These are phyloP conservation scores for Chrysoporthe cubensis DNA, from an alignment of 2,329 filamentous ascomycete genomes.

Conservation along the genomic window DNA sequence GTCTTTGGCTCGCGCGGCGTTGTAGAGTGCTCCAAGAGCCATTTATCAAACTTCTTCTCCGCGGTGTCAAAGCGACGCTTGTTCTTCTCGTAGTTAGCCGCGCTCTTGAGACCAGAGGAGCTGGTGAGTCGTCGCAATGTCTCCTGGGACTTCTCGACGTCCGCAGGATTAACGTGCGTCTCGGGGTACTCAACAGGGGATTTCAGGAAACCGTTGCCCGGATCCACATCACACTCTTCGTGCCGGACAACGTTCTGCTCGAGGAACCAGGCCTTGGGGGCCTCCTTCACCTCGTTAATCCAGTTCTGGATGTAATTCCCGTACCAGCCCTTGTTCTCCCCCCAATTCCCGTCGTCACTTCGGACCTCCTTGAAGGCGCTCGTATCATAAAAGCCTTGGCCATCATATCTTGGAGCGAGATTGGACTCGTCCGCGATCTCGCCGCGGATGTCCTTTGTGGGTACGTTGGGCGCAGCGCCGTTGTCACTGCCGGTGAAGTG, in stretches of 20 bases:
- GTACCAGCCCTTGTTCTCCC: not conserved
- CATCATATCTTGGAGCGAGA: slow-evolving; percentile 16
- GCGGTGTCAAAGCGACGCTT: slow-evolving; percentile 9
- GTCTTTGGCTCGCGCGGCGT: not conserved
- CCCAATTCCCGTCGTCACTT: not conserved
- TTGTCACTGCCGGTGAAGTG: slow-evolving; percentile 1
- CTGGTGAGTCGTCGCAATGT: slow-evolving; percentile 4
- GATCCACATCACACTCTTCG: slow-evolving; percentile 26
- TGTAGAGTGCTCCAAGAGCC: not conserved
- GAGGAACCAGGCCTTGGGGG: not conserved
- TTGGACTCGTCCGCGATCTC: slow-evolving; percentile 24
- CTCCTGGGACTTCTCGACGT: not conserved
- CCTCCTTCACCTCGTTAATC: not conserved
- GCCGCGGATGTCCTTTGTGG: slow-evolving; percentile 18
- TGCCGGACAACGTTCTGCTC: not conserved
- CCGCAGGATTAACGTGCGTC: slow-evolving; percentile 16
- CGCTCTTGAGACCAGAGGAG: slow-evolving; percentile 10
- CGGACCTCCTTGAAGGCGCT: slow-evolving; percentile 19
- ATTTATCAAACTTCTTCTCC: not conserved
- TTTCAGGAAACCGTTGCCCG: slow-evolving; percentile 20
- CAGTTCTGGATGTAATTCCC: slow-evolving; percentile 14
- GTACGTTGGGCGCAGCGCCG: not conserved
- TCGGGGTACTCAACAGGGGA: slow-evolving; percentile 24
- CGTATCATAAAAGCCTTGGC: slow-evolving; percentile 20
- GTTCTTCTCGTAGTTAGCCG: slow-evolving; percentile 12